Conservation (phyloP, 78 protist species). For the Guillardia theta region DNA sequence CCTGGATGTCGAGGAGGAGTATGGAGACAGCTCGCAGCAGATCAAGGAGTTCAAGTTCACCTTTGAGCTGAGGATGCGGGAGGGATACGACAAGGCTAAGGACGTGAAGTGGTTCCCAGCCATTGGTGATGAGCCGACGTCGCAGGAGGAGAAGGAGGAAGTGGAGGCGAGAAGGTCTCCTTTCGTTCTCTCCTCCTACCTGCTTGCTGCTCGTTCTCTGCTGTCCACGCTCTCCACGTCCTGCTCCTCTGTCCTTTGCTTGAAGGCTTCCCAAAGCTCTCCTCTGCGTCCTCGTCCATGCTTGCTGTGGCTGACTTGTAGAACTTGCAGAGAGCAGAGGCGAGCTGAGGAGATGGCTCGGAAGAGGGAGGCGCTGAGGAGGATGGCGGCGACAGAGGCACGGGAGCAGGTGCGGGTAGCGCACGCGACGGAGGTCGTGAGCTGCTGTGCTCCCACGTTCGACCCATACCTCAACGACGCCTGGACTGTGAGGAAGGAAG, state of each 20-base stretch:
- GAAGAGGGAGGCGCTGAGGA: background rate
- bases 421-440: too few relatives aligned
- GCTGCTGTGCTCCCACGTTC: background rate
- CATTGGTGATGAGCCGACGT: background rate
- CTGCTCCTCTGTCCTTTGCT: background rate
- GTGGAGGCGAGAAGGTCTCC: background rate
- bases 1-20: background rate
- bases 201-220: background rate
- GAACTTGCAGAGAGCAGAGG: background rate
- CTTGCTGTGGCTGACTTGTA: background rate
- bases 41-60: background rate
- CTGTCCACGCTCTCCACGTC: background rate
- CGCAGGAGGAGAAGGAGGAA: background rate
- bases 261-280: background rate
- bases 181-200: background rate
- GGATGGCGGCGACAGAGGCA: background rate
- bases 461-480: conserved; percentile 3
- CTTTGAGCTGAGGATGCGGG: background rate
- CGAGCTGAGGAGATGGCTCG: background rate
- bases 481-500: background rate
- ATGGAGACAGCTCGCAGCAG: background rate
- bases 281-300: background rate
- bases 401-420: background rate
- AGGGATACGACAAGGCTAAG: background rate
- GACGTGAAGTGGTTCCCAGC: background rate